Conservation (phyloP, 2,329 filamentous ascomycete genomes). For the Pestalotiopsis fici region DNA sequence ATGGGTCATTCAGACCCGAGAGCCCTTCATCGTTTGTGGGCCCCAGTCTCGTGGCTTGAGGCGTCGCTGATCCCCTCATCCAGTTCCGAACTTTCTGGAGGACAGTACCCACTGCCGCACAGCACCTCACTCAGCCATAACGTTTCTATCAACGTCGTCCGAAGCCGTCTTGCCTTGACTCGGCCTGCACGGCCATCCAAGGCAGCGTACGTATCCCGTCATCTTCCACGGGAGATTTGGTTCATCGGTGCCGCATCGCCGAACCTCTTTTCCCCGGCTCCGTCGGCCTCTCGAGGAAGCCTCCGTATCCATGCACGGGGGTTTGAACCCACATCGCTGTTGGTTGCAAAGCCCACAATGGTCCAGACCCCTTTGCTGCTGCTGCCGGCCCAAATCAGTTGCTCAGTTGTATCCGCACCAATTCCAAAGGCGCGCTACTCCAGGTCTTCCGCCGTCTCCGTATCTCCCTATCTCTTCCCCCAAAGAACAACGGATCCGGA, state of each 20-base stretch:
- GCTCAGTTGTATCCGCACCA: not conserved
- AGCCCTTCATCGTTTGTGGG: not conserved
- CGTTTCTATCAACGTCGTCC: not conserved
- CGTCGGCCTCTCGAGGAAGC: not conserved
- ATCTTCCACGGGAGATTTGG: not conserved
- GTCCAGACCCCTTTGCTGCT: not conserved
- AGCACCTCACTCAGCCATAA: not conserved
- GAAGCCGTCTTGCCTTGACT: not conserved
- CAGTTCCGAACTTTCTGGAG: not conserved
- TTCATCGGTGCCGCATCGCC: not conserved
- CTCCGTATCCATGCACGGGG: not conserved
- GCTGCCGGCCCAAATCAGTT: not conserved
- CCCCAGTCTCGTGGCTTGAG: not conserved
- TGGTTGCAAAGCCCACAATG: not conserved
- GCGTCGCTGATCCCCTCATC: not conserved
- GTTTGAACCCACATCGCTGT: not conserved
- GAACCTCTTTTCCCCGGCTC: not conserved
- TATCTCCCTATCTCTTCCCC: conserved; percentile 1
- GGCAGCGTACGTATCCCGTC: not conserved
- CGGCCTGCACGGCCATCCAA: not conserved
- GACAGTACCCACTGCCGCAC: not conserved
- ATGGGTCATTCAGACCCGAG: not conserved
- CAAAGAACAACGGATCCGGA: not conserved
- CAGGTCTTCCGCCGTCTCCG: not conserved
- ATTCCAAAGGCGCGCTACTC: conserved; percentile 1